Evolutionary conservation across 1,284 basidiomycete species (phyloP).

Genomic region (Ustilago hordei): DNA sequence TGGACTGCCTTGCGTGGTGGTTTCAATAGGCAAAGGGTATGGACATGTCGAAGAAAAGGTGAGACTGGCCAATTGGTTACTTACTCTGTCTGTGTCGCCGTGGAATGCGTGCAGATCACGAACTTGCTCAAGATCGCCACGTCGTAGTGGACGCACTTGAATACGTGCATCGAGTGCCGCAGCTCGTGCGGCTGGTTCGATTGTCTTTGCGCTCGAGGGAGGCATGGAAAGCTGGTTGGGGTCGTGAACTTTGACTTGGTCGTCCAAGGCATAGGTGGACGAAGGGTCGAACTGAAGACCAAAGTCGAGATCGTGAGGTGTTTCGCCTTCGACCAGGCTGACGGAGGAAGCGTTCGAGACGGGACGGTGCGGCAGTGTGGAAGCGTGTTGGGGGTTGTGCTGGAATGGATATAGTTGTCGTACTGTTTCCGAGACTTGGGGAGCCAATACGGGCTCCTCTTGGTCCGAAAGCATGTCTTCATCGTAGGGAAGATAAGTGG

Average conservation of each 20-base stretch:
- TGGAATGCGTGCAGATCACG: conserved; percentile 63
- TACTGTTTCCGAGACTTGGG: conserved; percentile 25
- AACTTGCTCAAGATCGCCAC: conserved; percentile 64
- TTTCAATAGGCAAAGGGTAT: conserved; percentile 37
- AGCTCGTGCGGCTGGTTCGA: conserved; percentile 51
- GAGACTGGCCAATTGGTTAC: conserved; percentile 28
- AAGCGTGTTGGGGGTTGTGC: conserved; percentile 10
- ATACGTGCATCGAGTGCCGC: conserved; percentile 61
- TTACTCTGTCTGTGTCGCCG: conserved; percentile 64
- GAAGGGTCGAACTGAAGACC: conserved; percentile 30
- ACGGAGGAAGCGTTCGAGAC: conserved; percentile 51
- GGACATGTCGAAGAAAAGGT: conserved; percentile 19
- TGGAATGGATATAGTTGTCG: conserved; percentile 45
- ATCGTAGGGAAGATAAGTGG: conserved; percentile 49
- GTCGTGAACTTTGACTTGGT: conserved; percentile 31
- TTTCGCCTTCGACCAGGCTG: conserved; percentile 50
- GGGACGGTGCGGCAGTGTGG: conserved; percentile 38
- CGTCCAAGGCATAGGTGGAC: conserved; percentile 13
- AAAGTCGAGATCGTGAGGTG: conserved; percentile 50
- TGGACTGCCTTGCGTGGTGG: conserved; percentile 36
- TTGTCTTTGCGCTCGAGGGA: conserved; percentile 28
- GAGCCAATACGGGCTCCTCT: conserved; percentile 25
- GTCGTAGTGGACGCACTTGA: conserved; percentile 53
- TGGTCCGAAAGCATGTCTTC: conserved; percentile 48
- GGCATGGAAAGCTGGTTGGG: conserved; percentile 29